Evolutionary conservation across 2,329 filamentous ascomycete species (phyloP), one percentile per base, ranked within the genome.

Genomic region (Arthroderma uncinatum): DNA sequence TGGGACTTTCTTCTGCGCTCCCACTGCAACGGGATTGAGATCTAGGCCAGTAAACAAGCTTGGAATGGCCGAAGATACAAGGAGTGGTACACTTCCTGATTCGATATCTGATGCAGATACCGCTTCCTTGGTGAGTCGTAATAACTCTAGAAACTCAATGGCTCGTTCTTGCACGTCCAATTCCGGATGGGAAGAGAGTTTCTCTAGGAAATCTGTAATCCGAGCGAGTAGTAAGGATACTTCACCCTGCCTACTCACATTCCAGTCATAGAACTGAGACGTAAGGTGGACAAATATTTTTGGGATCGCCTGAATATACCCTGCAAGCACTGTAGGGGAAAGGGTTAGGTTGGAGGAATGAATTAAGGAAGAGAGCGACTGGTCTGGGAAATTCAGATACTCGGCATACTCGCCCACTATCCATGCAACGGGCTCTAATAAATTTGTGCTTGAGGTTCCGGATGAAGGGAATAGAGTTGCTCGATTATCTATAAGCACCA

Each of bases 91-190:
- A 61, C 93, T 86, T 19, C 73, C 62, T 2, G 42, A 57, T 30
- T 64, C 60, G 16, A 65, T 59, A 12, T 63, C 60, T 39, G 66
- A 63, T 2, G 70, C 65, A 3, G 65, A 68, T 36, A 77, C 62
- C 40, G 92, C 90, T 73, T 98, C 93, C 0, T 84, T 83, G 1
- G 89, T 89, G 47, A 98, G 78, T 58, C 89, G 89, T 65, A 97
- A 82, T 10, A 97, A 78, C 68, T 98, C 93, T 0, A 90, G 80
- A 64, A 95, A 94, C 67, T 96, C 91, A 1, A 96, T 91, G 2
- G 91, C 86, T 57, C 93, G 83, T 70, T 97, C 93, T 72, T 98
- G 93, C 2, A 98, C 90, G 68, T 98, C 93, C 1, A 98, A 78
- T 64, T 84, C 89, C 0, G 92, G 91, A 68, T 97, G 89, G 40